A percentile compares a stretch with the other conserved stretches of the same genome.
phyloP scores from a whole-genome alignment of 208 protist species.

The Crithidia expoeki region DNA sequence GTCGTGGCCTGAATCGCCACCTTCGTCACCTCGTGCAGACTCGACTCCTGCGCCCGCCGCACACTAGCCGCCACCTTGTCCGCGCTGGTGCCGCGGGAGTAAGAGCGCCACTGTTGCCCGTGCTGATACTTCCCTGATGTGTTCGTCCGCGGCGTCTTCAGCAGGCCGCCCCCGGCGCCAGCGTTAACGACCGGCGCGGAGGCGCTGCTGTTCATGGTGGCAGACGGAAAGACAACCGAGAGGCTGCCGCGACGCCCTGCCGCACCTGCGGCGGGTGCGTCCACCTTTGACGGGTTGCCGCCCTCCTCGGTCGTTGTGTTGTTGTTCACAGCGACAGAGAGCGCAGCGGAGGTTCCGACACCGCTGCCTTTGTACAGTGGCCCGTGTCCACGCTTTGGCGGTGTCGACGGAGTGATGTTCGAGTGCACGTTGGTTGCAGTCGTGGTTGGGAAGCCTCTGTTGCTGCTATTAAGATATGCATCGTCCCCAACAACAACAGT shows the following conservation, averaged over 20 bases:
- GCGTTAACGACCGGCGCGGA: background rate
- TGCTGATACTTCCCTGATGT: background rate
- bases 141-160: slow-evolving; percentile 10
- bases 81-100: slow-evolving; percentile 3
- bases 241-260: slow-evolving; percentile 12
- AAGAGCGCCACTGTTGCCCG: slow-evolving; percentile 19
- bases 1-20: slow-evolving; percentile 31
- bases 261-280: background rate
- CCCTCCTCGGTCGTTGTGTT: background rate
- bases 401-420: background rate
- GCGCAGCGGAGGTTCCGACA: background rate
- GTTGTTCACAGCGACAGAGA: background rate
- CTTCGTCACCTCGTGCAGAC: slow-evolving; percentile 29
- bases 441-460: background rate
- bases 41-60: slow-evolving; percentile 14
- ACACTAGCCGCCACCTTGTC: background rate
- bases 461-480: too few species aligned
- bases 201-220: background rate
- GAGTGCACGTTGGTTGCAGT: too few species aligned
- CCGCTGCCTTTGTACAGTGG: background rate
- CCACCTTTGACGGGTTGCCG: background rate
- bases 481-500: too few species aligned
- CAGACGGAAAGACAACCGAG: slow-evolving; percentile 1
- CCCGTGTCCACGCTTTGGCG: background rate
- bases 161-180: slow-evolving; percentile 1